Conservation (phyloP, 768 basidiomycete species). For the Collybia mongolica region DNA sequence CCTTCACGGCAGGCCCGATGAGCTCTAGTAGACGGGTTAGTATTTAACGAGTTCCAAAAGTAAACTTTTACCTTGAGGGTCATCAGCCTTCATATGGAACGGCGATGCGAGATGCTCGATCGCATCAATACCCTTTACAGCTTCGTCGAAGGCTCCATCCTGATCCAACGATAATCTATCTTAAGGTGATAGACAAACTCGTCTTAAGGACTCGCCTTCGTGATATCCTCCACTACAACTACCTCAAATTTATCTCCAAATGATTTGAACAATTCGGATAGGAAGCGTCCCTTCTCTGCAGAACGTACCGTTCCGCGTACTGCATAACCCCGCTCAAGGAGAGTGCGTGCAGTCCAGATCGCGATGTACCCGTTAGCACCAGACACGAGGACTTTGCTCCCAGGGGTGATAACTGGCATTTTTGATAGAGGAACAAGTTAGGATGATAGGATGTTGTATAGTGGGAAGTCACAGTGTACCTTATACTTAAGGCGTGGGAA, state of each 20-base stretch:
- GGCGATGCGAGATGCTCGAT: constrained; percentile 66
- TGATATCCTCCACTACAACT: constrained; percentile 70
- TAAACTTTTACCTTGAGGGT: constrained; percentile 25
- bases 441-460: too few species aligned
- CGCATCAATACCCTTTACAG: constrained; percentile 65
- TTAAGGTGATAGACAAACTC: not conserved
- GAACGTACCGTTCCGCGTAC: constrained; percentile 71
- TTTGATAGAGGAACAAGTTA: too few species aligned
- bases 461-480: too few species aligned
- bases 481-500: too few species aligned
- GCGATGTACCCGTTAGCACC: constrained; percentile 64
- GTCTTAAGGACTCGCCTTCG: constrained; percentile 19
- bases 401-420: not conserved
- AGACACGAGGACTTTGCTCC: constrained; percentile 41
- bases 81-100: constrained; percentile 39
- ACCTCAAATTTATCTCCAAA: constrained; percentile 61
- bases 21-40: constrained; percentile 40
- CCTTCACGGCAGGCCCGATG: constrained; percentile 69
- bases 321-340: constrained; percentile 61
- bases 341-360: constrained; percentile 51
- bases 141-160: constrained; percentile 68
- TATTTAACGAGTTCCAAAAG: not conserved
- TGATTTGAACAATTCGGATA: constrained; percentile 50
- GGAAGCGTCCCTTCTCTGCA: constrained; percentile 51
- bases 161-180: constrained; percentile 12